phyloP scores from a whole-genome alignment of 768 basidiomycete genomes.

The Mycena amicta region DNA sequence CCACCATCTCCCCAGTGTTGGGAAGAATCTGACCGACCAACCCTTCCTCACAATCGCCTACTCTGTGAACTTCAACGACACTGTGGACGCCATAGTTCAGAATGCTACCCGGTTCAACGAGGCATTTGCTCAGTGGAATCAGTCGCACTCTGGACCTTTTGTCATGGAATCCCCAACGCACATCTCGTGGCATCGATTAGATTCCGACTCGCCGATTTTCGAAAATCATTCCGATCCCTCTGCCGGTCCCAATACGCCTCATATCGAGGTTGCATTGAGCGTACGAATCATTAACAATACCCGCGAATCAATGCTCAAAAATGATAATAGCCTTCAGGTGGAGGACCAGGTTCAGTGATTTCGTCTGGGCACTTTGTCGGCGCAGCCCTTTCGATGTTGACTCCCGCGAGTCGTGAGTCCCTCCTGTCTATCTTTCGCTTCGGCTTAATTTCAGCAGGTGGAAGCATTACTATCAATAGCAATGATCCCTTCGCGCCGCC shows the following conservation, averaged over 20 bases:
- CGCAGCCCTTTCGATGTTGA: neutral
- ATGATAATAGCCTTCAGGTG: constrained; percentile 1
- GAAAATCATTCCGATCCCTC: constrained; percentile 30
- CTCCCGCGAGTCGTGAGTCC: neutral
- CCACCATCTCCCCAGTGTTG: constrained; percentile 32
- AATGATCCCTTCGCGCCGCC: constrained; percentile 45
- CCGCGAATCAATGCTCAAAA: constrained; percentile 14
- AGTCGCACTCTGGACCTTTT: constrained; percentile 32
- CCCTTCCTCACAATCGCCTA: constrained; percentile 25
- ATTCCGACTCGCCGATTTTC: constrained; percentile 26
- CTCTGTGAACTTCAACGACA: constrained; percentile 28
- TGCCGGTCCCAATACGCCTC: constrained; percentile 34
- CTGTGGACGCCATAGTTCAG: constrained; percentile 28
- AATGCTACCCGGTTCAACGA: constrained; percentile 25
- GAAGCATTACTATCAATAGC: constrained; percentile 32
- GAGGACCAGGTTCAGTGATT: constrained; percentile 7
- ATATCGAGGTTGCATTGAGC: constrained; percentile 36
- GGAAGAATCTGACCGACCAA: constrained; percentile 36
- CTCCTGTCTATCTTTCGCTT: constrained; percentile 6
- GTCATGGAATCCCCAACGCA: constrained; percentile 24
- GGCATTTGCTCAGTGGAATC: constrained; percentile 33
- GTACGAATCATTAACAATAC: constrained; percentile 22
- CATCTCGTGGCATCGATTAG: constrained; percentile 32
- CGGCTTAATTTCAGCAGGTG: neutral
- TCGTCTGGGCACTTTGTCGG: neutral